phyloP scores from a whole-genome alignment of 768 basidiomycete genomes.

The Rhizopogon vulgaris region DNA sequence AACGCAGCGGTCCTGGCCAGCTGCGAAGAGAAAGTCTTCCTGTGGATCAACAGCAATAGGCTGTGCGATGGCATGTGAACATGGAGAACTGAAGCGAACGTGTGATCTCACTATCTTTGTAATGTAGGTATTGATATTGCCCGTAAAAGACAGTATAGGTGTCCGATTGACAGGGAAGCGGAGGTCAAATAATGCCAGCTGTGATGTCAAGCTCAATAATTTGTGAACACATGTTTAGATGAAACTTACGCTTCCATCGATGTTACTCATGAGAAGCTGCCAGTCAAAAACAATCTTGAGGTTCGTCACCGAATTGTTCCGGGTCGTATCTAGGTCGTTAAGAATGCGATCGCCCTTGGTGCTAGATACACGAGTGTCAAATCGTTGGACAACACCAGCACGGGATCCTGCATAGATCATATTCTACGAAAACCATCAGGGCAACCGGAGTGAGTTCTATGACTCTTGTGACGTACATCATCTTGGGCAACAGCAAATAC shows the following conservation, averaged over 20 bases:
- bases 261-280: slow-evolving; percentile 50
- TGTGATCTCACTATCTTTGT: slow-evolving; percentile 41
- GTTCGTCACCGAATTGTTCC: slow-evolving; percentile 45
- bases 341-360: slow-evolving; percentile 35
- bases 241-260: slow-evolving; percentile 52
- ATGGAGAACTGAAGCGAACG: neutral
- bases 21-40: slow-evolving; percentile 59
- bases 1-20: slow-evolving; percentile 58
- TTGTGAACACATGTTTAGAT: neutral
- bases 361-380: slow-evolving; percentile 46
- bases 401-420: slow-evolving; percentile 52
- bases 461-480: slow-evolving; percentile 29
- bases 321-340: slow-evolving; percentile 25
- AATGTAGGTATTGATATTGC: slow-evolving; percentile 53
- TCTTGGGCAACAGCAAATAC: slow-evolving; percentile 55
- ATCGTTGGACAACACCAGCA: slow-evolving; percentile 52
- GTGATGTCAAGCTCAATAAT: slow-evolving; percentile 1
- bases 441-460: neutral
- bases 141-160: slow-evolving; percentile 44
- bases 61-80: slow-evolving; percentile 29
- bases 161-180: slow-evolving; percentile 40
- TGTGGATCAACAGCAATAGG: slow-evolving; percentile 54
- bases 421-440: slow-evolving; percentile 27
- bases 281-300: slow-evolving; percentile 44
- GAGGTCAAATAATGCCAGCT: slow-evolving; percentile 61